A percentile compares a stretch with the other conserved stretches of the same genome.
phyloP scores from a whole-genome alignment of 2,329 filamentous ascomycete species.

The Ascochyta lentis region DNA sequence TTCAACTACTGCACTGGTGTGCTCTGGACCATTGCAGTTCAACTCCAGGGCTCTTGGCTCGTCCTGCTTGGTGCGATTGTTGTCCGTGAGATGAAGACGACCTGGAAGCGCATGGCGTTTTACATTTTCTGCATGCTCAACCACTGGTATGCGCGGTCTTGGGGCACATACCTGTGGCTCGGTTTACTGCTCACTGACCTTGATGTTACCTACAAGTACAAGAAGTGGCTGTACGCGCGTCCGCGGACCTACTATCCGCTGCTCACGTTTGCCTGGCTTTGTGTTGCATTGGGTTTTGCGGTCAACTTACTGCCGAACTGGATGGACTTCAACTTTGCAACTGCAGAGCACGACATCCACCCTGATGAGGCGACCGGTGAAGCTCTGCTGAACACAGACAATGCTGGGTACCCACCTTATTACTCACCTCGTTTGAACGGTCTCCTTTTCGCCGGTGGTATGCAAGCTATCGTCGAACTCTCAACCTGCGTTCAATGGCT shows the following conservation, averaged over 20 bases:
- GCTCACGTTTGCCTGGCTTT: constrained; percentile 38
- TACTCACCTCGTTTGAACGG: constrained; percentile 54
- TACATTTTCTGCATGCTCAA: constrained; percentile 53
- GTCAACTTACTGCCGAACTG: constrained; percentile 50
- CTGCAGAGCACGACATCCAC: constrained; percentile 53
- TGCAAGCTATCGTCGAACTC: constrained; percentile 48
- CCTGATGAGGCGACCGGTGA: constrained; percentile 51
- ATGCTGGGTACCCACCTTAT: constrained; percentile 52
- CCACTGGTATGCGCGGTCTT: constrained; percentile 57
- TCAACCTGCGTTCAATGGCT: constrained; percentile 50
- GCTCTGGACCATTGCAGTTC: constrained; percentile 59
- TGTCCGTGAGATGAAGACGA: constrained; percentile 54
- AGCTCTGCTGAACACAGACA: constrained; percentile 43
- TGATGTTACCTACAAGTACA: constrained; percentile 56
- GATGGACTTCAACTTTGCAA: constrained; percentile 48
- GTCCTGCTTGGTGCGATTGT: constrained; percentile 53
- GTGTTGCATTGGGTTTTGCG: constrained; percentile 42
- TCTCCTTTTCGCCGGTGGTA: constrained; percentile 50
- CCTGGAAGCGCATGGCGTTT: constrained; percentile 56
- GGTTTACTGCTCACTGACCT: constrained; percentile 56
- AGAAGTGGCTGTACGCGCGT: constrained; percentile 46
- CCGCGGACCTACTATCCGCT: constrained; percentile 49
- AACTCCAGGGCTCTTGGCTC: constrained; percentile 57
- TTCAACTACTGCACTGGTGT: constrained; percentile 59
- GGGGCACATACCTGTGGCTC: constrained; percentile 56